phyloP scores from a whole-genome alignment of 1,139 yeast species.

The Hemisphaericaspora lyxosophila region DNA sequence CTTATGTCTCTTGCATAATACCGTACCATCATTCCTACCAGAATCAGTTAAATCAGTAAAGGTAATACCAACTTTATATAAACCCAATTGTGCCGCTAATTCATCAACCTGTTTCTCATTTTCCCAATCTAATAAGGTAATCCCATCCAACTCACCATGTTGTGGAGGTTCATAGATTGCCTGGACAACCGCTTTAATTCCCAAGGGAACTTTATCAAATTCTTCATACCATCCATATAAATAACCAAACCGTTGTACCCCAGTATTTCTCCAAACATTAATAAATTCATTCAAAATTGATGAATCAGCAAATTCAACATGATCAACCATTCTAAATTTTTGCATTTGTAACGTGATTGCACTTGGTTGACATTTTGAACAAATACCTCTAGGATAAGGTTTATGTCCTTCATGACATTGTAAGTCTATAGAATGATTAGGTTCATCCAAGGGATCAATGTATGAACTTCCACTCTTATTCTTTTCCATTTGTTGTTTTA shows the following conservation, averaged over 20 bases:
- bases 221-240: slow-evolving; percentile 78
- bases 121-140: slow-evolving; percentile 65
- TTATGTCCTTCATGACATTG: slow-evolving; percentile 79
- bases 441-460: slow-evolving; percentile 77
- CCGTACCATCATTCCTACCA: slow-evolving; percentile 84
- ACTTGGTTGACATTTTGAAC: slow-evolving; percentile 97
- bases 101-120: slow-evolving; percentile 54
- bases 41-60: slow-evolving; percentile 90
- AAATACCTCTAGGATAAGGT: slow-evolving; percentile 92
- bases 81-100: slow-evolving; percentile 61
- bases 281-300: slow-evolving; percentile 76
- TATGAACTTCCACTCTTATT: slow-evolving; percentile 63
- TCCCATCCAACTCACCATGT: slow-evolving; percentile 80
- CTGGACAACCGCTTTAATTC: slow-evolving; percentile 90
- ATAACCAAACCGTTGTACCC: slow-evolving; percentile 82
- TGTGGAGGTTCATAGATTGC: slow-evolving; percentile 95
- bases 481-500: slow-evolving; percentile 68
- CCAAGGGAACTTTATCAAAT: slow-evolving; percentile 84
- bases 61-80: slow-evolving; percentile 74
- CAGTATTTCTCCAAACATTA: slow-evolving; percentile 87
- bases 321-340: slow-evolving; percentile 93
- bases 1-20: slow-evolving; percentile 87
- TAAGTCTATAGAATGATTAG: slow-evolving; percentile 62
- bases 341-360: slow-evolving; percentile 92
- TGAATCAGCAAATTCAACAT: slow-evolving; percentile 83